Base-by-base conservation (phyloP, 2,329 filamentous ascomycete genomes). In the Colletotrichum musae region DNA sequence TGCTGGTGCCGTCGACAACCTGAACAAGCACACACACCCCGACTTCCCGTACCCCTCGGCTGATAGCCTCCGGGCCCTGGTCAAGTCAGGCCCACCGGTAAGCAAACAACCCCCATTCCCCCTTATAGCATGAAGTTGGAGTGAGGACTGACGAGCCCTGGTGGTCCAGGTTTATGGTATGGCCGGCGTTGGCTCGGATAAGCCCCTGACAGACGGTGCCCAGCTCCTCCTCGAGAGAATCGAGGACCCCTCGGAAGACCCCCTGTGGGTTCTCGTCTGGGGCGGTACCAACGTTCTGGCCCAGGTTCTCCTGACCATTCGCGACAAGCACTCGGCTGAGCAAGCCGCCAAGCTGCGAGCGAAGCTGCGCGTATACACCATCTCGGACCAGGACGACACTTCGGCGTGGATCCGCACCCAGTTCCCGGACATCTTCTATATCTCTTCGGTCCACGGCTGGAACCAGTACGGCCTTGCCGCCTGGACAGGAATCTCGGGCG, bases 351-450 rank as follows among this genome's bases (percentile, higher is more conserved):
- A 68, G 1, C 76, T 87, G 28, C 75, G 80, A 2, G 72, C 78
- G 2, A 84, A 83, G 68, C 74, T 88, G 9, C 78, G 86, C 6
- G 80, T 88, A 4, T 88, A 88, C 74, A 78, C 87, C 48, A 88
- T 90, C 63, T 88, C 86, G 6, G 88, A 90, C 72, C 88, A 90
- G 71, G 88, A 90, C 71, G 84, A 90, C 64, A 84, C 85, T 0
- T 87, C 86, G 0, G 77, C 82, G 0, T 90, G 87, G 87, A 86
- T 90, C 50, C 84, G 88, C 24, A 77, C 79, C 50, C 82, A 80
- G 3, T 89, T 84, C 67, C 86, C 88, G 0, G 82, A 86, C 39
- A 74, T 90, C 7, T 85, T 87, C 72, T 89, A 88, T 74, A 88
- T 90, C 64, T 79, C 78, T 12, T 87, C 85, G 0, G 75, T 89